phyloP scores from a whole-genome alignment of 1,284 basidiomycete genomes.

The Amylostereum areolatum region DNA sequence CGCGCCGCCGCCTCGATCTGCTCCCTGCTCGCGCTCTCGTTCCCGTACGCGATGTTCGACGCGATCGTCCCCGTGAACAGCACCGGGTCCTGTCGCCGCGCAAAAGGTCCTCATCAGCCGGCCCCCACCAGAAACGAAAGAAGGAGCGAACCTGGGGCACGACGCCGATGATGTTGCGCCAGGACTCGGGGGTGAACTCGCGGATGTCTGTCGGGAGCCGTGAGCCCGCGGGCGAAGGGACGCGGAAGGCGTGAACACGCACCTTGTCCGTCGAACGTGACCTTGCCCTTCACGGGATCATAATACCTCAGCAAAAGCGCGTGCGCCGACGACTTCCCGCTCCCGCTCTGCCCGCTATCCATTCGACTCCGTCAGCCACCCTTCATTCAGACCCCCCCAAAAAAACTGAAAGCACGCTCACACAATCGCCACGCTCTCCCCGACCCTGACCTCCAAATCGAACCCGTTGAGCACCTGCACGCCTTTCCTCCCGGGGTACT shows the following conservation, averaged over 20 bases:
- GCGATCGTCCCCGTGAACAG: constrained; percentile 86
- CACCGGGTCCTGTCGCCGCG: constrained; percentile 53
- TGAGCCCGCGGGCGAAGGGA: neutral
- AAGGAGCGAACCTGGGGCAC: constrained; percentile 61
- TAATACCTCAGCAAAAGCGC: constrained; percentile 89
- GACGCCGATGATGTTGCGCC: constrained; percentile 83
- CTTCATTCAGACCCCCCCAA: neutral
- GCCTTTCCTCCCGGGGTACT: constrained; percentile 81
- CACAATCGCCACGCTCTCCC: constrained; percentile 90
- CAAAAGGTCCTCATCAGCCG: neutral
- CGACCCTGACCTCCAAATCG: constrained; percentile 70
- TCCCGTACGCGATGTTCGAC: constrained; percentile 91
- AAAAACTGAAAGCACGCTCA: constrained; percentile 34
- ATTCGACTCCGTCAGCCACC: constrained; percentile 1
- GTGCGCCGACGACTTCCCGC: constrained; percentile 90
- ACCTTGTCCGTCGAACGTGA: constrained; percentile 87
- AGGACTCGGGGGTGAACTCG: constrained; percentile 76
- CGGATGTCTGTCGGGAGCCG: constrained; percentile 60
- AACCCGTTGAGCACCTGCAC: constrained; percentile 77
- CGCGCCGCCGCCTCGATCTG: constrained; percentile 86
- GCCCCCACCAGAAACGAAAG: neutral
- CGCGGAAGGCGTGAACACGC: constrained; percentile 10
- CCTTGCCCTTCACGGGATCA: constrained; percentile 78
- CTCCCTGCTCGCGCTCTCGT: constrained; percentile 64
- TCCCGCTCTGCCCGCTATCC: constrained; percentile 77